Base-by-base conservation (phyloP, 768 basidiomycete species). In the Tricholomella constricta region DNA sequence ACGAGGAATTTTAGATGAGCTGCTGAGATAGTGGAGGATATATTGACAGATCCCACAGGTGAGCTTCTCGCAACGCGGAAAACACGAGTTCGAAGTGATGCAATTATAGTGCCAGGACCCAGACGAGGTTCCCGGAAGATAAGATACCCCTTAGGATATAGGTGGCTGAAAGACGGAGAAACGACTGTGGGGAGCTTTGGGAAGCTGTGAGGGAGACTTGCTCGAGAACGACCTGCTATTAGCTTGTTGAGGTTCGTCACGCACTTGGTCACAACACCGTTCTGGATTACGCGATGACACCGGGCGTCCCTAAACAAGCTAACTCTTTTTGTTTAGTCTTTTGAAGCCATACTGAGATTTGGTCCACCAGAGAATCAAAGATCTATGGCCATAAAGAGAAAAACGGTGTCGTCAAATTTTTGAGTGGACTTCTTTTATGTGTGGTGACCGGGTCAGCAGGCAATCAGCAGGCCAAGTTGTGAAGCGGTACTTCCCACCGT, bases 31-130 rank as follows among this genome's bases (percentile, higher is more conserved):
- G 26, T 20, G 32, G 36, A 31, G 29, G 19, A n/a, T n/a, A n/a
- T n/a, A n/a, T n/a, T 43, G 19, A 47, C 42, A 19, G 38, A 49
- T 41, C 2, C 23, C 36, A 34, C 19, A 43, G 43, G 5, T 43
- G 32, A 41, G 15, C 43, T 45, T 46, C 58, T 55, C 38, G 26
- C 58, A 56, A 52, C 58, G 52, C 54, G 58, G 58, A 53, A 51
- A 56, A 52, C 58, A 59, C 58, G 58, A 56, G 58, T 55, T 40
- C 19, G 12, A 17, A 6, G 23, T 45, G 48, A 40, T 58, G 43
- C 31, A n/a, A 15, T 35, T 47, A 51, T 42, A 25, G 51, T 51
- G 54, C 38, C 45, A 37, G 36, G 40, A 51, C 48, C 34, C 45
- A 49, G 45, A 17, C 23, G 36, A 55, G 36, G 42, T 51, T 34